Conservation (phyloP, 331 rosid genomes). For the Malus hybrid region DNA sequence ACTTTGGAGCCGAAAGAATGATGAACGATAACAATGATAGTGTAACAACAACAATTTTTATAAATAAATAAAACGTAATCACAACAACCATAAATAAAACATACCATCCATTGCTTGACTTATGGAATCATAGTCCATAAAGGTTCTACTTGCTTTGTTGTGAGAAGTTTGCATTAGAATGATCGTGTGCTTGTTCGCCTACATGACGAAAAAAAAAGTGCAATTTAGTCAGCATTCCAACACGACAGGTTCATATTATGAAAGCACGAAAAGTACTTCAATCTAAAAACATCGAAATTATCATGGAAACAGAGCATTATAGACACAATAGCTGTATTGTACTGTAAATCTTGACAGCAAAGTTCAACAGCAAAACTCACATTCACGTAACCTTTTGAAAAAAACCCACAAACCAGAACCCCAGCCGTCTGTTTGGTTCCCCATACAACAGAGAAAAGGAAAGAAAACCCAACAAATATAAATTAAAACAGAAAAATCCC, state of each 20-base stretch:
- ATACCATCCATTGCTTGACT: slow-evolving; percentile 96
- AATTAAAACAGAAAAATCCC: background rate
- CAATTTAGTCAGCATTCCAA: slow-evolving; percentile 10
- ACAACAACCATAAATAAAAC: slow-evolving; percentile 2
- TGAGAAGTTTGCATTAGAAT: slow-evolving; percentile 90
- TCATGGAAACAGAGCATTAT: background rate
- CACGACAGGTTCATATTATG: background rate
- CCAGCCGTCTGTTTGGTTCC: background rate
- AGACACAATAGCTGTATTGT: background rate
- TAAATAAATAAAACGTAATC: background rate
- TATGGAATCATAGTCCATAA: slow-evolving; percentile 81
- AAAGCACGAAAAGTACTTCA: background rate
- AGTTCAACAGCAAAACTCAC: background rate
- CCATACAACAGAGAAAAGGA: background rate
- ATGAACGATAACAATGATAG: background rate
- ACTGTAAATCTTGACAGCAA: background rate
- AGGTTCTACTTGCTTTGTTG: slow-evolving; percentile 77
- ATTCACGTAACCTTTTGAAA: background rate
- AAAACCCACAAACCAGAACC: background rate
- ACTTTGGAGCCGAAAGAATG: background rate
- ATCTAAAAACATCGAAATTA: background rate
- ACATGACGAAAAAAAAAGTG: slow-evolving; percentile 1
- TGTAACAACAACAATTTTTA: background rate
- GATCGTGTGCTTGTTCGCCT: slow-evolving; percentile 94
- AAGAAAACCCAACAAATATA: background rate